Evolutionary conservation across 2,329 filamentous ascomycete species (phyloP), one percentile per base, ranked within the genome.

Genomic region (Cadophora malorum): DNA sequence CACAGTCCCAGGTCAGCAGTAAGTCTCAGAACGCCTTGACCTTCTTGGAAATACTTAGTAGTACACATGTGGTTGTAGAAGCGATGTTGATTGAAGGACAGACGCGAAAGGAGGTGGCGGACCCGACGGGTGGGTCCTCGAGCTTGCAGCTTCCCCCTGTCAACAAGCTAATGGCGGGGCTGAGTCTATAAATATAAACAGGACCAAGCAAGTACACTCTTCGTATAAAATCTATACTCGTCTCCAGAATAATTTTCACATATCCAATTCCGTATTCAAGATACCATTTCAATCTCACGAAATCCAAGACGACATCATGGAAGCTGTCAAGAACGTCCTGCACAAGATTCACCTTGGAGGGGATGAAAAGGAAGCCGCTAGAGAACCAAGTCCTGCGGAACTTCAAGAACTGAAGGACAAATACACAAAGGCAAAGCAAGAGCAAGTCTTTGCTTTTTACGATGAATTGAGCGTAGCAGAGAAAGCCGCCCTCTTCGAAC

Each of bases 371-470:
- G 70, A 73, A 45, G 74, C 67, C 65, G 73, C 71, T 62, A 73
- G 73, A 68, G 71, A 79, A 76, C 78, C 80, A 74, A 74, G 78
- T 72, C 69, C 75, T 61, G 70, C 79, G 73, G 73, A 82, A 78
- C 74, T 84, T 80, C 72, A 84, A 50, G 73, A 76, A 65, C 86
- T 96, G 50, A 88, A 87, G 79, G 82, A 90, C 71, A 91, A 90
- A 79, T 97, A 94, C 82, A 83, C 86, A 70, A 85, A 89, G 73
- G 91, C 91, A 59, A 87, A 86, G 38, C 93, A 97, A 81, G 91
- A 87, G 67, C 93, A 97, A 73, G 91, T 96, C 72, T 93, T 96
- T 77, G 85, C 90, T 67, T 98, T 94, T 81, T 97, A 92, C 83
- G 93, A 97, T 77, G 86, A 90, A 70, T 90, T 99, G 71, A 84